Percentiles rank a stretch among this genome's conserved stretches.
These are phyloP conservation scores for Macaranga tanarius DNA, from an alignment of 441 rosid genomes.

Conservation along the genomic window DNA sequence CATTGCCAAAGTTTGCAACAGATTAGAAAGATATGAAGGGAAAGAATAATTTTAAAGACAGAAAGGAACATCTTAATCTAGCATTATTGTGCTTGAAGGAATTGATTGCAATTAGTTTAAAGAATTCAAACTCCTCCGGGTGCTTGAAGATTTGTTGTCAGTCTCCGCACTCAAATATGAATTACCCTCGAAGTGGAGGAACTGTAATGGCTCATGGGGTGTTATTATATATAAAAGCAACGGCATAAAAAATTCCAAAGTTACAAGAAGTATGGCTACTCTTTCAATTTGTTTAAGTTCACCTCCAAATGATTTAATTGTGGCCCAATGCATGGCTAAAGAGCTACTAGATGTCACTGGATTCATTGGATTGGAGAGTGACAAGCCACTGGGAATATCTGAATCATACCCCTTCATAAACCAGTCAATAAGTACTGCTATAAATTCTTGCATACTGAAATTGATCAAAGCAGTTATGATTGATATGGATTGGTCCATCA, in stretches of 20 bases:
- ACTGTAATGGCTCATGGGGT: constrained; percentile 63
- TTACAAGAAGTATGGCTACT: constrained; percentile 48
- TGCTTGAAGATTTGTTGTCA: too few species aligned
- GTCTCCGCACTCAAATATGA: too few species aligned
- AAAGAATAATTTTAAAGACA: constrained; percentile 44
- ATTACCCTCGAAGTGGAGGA: constrained; percentile 51
- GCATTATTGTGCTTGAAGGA: constrained; percentile 75
- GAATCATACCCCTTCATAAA: constrained; percentile 51
- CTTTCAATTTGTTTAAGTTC: constrained; percentile 53
- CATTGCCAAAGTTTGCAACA: constrained; percentile 31
- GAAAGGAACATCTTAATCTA: constrained; percentile 53
- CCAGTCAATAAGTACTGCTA: constrained; percentile 42
- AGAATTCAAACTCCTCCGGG: too few species aligned
- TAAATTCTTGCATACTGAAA: constrained; percentile 57
- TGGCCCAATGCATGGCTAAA: too few species aligned
- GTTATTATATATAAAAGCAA: constrained; percentile 51
- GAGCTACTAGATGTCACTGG: constrained; percentile 48
- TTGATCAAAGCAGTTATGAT: constrained; percentile 43
- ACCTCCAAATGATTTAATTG: constrained; percentile 60
- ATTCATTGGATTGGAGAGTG: constrained; percentile 36
- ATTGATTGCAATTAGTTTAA: too few species aligned
- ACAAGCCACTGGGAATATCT: constrained; percentile 34
- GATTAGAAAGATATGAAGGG: constrained; percentile 42
- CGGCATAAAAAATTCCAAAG: constrained; percentile 40
- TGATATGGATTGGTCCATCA: constrained; percentile 67